A percentile compares a stretch with the other conserved stretches of the same genome.
phyloP scores from a whole-genome alignment of 139 green algal genomes.

The Chlorella ohadii region DNA sequence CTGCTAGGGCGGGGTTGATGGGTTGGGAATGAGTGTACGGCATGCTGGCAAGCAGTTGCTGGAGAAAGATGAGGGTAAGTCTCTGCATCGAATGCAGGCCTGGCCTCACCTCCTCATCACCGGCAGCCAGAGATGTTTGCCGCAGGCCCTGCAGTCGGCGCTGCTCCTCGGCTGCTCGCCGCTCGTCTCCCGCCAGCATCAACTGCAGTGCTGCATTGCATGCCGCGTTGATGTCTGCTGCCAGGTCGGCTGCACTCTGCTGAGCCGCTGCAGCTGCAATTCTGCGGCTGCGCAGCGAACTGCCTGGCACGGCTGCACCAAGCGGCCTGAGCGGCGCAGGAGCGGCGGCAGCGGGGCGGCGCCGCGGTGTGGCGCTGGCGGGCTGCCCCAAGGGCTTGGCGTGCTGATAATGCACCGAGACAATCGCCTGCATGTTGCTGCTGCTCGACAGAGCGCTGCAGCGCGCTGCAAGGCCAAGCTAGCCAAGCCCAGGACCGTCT shows the following conservation, averaged over 20 bases:
- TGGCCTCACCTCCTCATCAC: neutral
- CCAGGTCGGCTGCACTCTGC: neutral
- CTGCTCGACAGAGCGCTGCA: too few relatives aligned
- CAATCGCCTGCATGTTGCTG: too few relatives aligned
- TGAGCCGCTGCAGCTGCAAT: neutral
- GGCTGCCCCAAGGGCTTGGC: too few relatives aligned
- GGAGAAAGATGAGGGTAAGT: too few relatives aligned
- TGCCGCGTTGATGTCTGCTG: constrained; percentile 2
- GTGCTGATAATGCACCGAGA: too few relatives aligned
- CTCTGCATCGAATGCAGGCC: too few relatives aligned
- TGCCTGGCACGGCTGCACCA: neutral
- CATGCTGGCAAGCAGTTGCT: too few relatives aligned
- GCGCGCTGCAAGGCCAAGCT: too few relatives aligned
- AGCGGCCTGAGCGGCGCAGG: neutral
- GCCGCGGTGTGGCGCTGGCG: neutral
- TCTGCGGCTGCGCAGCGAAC: neutral
- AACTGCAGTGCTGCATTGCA: constrained; percentile 20
- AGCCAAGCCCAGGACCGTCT: too few relatives aligned
- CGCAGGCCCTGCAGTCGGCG: neutral
- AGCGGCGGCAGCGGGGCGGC: neutral
- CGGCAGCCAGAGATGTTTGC: neutral
- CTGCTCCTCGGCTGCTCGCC: neutral
- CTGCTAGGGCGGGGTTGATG: neutral
- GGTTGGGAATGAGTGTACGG: neutral
- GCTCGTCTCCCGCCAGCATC: constrained; percentile 5